Conservation (phyloP, 306 rosid genomes). For the Geum urbanum region DNA sequence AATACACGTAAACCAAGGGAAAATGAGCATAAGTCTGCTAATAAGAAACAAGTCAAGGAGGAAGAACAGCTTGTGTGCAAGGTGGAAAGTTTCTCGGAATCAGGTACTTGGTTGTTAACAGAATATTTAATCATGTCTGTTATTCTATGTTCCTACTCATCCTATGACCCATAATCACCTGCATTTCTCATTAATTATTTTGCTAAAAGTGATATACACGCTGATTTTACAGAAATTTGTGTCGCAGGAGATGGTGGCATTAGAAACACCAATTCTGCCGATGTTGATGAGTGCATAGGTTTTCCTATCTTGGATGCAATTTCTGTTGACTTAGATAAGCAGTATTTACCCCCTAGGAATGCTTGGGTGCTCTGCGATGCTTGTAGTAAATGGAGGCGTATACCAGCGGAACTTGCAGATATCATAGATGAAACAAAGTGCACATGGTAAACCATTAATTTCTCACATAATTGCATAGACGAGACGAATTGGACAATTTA, state of each 20-base stretch:
- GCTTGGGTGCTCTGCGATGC: constrained; percentile 98
- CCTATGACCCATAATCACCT: background rate
- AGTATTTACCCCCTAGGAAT: constrained; percentile 46
- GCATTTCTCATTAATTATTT: constrained; percentile 14
- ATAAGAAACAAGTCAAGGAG: constrained; percentile 48
- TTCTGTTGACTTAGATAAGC: constrained; percentile 48
- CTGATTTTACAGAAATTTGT: constrained; percentile 29
- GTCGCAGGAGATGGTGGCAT: constrained; percentile 38
- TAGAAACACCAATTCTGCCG: constrained; percentile 35
- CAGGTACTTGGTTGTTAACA: constrained; percentile 43
- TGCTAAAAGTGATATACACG: constrained; percentile 20
- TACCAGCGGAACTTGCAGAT: constrained; percentile 84
- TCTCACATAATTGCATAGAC: constrained; percentile 6
- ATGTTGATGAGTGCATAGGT: constrained; percentile 29
- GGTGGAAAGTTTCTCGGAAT: constrained; percentile 41
- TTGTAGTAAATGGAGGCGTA: constrained; percentile 96
- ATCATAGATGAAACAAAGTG: constrained; percentile 67
- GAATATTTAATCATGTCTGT: background rate
- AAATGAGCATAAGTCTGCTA: constrained; percentile 39
- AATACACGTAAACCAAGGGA: constrained; percentile 43
- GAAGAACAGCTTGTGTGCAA: constrained; percentile 30
- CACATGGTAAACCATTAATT: constrained; percentile 60
- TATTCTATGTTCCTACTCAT: background rate
- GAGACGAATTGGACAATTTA: background rate
- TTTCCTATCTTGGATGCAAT: constrained; percentile 33